Percentiles rank a stretch among this genome's conserved stretches.
Evolutionary conservation across 495 filamentous ascomycete species (phyloP).

Genomic region (Jackrogersella minutella): DNA sequence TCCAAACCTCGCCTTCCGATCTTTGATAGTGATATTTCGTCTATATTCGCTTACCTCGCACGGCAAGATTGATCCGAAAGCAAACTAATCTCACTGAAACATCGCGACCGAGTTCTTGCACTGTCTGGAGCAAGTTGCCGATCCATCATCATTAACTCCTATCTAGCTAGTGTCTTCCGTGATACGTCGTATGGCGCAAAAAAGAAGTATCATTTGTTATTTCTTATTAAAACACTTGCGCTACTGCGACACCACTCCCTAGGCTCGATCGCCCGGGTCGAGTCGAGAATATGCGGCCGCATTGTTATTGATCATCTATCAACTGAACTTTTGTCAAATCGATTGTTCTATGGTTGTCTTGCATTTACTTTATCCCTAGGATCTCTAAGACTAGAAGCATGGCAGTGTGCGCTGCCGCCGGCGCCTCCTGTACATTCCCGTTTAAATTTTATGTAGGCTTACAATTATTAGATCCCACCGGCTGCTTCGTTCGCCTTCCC

Average conservation of each 20-base stretch:
- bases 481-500: conserved; percentile 17
- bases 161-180: conserved; percentile 16
- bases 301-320: neutral
- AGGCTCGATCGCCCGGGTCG: conserved; percentile 4
- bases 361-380: conserved; percentile 12
- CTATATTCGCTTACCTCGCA: conserved; percentile 5
- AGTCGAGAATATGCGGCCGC: conserved; percentile 11
- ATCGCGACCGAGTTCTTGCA: conserved; percentile 23
- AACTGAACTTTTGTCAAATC: conserved; percentile 3
- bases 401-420: conserved; percentile 10
- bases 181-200: conserved; percentile 19
- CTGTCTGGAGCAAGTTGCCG: conserved; percentile 28
- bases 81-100: conserved; percentile 31
- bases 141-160: conserved; percentile 14
- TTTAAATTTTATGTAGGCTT: conserved; percentile 12
- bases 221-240: conserved; percentile 7
- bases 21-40: conserved; percentile 1
- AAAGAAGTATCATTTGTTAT: conserved; percentile 7
- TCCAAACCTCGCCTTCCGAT: conserved; percentile 17
- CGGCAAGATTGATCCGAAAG: conserved; percentile 24
- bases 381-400: conserved; percentile 8
- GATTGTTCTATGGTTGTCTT: conserved; percentile 6
- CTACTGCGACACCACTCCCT: conserved; percentile 6
- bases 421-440: conserved; percentile 28
- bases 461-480: conserved; percentile 24